These are phyloP conservation scores for Scheffersomyces segobiensis DNA, from an alignment of 1,139 yeast species.

Conservation along the genomic window DNA sequence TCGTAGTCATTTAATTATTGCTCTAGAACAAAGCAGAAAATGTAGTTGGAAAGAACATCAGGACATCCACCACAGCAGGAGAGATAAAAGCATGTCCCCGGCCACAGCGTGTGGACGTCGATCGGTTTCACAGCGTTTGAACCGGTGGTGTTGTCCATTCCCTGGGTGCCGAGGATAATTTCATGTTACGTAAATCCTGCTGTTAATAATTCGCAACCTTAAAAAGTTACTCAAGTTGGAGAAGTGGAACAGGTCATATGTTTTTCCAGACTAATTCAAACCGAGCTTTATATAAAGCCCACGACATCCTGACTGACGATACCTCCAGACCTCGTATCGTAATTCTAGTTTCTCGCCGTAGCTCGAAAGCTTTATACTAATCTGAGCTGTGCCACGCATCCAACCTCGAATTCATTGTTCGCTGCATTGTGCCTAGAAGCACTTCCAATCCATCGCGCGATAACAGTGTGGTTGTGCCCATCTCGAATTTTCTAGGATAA, in stretches of 20 bases:
- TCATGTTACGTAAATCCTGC: background rate
- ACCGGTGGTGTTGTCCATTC: background rate
- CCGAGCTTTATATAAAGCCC: background rate
- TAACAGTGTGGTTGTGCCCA: background rate
- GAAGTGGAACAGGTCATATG: background rate
- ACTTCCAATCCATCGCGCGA: background rate
- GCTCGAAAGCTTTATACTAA: background rate
- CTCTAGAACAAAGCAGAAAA: background rate
- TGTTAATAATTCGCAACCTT: background rate
- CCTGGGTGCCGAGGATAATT: background rate
- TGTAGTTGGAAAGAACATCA: background rate
- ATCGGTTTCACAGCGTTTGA: background rate
- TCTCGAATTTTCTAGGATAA: background rate
- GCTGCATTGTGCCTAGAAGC: background rate
- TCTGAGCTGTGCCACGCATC: background rate
- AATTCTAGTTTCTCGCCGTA: background rate
- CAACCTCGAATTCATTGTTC: background rate
- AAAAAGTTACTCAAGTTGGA: background rate
- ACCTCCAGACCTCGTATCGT: too few species aligned
- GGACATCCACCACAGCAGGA: background rate
- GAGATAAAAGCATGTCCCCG: background rate
- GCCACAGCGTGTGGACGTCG: background rate
- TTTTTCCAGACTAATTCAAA: background rate
- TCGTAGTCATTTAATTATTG: background rate
- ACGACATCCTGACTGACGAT: background rate